Evolutionary conservation across 2,329 filamentous ascomycete species (phyloP).

Genomic region (Gaeumannomyces sp.): DNA sequence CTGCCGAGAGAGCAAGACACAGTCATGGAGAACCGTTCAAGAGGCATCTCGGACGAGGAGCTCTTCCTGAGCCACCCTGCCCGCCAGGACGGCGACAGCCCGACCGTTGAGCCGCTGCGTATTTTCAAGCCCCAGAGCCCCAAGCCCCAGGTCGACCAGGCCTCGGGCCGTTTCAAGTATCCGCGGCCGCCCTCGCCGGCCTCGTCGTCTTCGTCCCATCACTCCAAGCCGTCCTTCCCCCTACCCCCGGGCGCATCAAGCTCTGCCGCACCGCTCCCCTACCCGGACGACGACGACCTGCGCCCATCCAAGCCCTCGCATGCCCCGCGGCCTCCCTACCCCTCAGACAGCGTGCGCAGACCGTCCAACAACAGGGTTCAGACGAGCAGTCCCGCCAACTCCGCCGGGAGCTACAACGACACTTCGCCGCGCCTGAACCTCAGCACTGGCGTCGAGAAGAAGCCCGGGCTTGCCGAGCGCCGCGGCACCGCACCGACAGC

Average conservation of each 20-base stretch:
- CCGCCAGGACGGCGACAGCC: conserved; percentile 56
- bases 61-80: conserved; percentile 63
- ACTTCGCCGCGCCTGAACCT: conserved; percentile 48
- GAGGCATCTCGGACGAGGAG: conserved; percentile 71
- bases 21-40: conserved; percentile 44
- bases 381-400: conserved; percentile 26
- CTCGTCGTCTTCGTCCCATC: conserved; percentile 35
- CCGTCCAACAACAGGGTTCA: conserved; percentile 26
- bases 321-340: conserved; percentile 35
- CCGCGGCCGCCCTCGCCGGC: conserved; percentile 37
- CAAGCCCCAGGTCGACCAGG: conserved; percentile 36
- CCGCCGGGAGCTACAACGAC: conserved; percentile 40
- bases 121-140: conserved; percentile 75
- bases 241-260: conserved; percentile 64
- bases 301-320: conserved; percentile 35
- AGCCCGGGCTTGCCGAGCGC: conserved; percentile 68
- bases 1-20: conserved; percentile 6
- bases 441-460: conserved; percentile 45
- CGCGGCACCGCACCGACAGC: conserved; percentile 77
- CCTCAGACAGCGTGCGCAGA: conserved; percentile 31
- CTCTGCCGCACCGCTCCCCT: conserved; percentile 62
- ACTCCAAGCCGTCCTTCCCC: conserved; percentile 53
- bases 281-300: conserved; percentile 63
- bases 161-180: conserved; percentile 42
- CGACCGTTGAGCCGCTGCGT: conserved; percentile 75